Percentiles rank a stretch among this genome's conserved stretches.
Evolutionary conservation across 441 rosid genomes (phyloP).

Genomic region (Aquilaria agallochum): DNA sequence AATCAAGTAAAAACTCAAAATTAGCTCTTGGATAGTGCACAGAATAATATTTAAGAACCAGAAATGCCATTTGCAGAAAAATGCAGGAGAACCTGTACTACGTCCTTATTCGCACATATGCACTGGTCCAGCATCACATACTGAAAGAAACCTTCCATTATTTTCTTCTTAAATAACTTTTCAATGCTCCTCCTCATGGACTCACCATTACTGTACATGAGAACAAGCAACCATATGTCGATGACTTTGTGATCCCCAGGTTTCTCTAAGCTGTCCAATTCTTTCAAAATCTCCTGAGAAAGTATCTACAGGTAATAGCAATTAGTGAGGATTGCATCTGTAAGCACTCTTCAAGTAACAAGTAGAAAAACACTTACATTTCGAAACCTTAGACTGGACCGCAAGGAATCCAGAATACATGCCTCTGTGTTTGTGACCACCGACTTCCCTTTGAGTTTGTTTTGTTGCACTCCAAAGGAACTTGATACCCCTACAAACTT

Average conservation of each 20-base stretch:
- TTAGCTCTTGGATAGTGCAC: slow-evolving; percentile 12
- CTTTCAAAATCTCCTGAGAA: slow-evolving; percentile 78
- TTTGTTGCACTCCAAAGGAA: slow-evolving; percentile 33
- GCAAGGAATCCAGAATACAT: slow-evolving; percentile 69
- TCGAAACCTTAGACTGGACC: slow-evolving; percentile 80
- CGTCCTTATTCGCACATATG: slow-evolving; percentile 58
- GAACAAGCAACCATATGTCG: slow-evolving; percentile 78
- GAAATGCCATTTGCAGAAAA: slow-evolving; percentile 10
- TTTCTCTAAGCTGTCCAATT: slow-evolving; percentile 52
- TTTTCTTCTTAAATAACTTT: slow-evolving; percentile 72
- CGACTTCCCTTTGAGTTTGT: slow-evolving; percentile 67
- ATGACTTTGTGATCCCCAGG: slow-evolving; percentile 76
- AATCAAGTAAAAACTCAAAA: slow-evolving; percentile 14
- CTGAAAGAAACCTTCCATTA: slow-evolving; percentile 62
- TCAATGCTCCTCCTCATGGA: slow-evolving; percentile 51
- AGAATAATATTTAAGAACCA: background rate
- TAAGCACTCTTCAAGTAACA: slow-evolving; percentile 14
- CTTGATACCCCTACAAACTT: slow-evolving; percentile 56
- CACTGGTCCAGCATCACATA: slow-evolving; percentile 71
- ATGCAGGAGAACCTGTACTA: slow-evolving; percentile 49
- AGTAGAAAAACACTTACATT: slow-evolving; percentile 39
- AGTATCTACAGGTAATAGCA: slow-evolving; percentile 46
- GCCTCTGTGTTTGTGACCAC: slow-evolving; percentile 47
- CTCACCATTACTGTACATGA: slow-evolving; percentile 63
- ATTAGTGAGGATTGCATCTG: slow-evolving; percentile 2